A percentile compares a stretch with the other conserved stretches of the same genome.
phyloP scores from a whole-genome alignment of 768 basidiomycete genomes.

The Krasilnikovozyma curviuscula region DNA sequence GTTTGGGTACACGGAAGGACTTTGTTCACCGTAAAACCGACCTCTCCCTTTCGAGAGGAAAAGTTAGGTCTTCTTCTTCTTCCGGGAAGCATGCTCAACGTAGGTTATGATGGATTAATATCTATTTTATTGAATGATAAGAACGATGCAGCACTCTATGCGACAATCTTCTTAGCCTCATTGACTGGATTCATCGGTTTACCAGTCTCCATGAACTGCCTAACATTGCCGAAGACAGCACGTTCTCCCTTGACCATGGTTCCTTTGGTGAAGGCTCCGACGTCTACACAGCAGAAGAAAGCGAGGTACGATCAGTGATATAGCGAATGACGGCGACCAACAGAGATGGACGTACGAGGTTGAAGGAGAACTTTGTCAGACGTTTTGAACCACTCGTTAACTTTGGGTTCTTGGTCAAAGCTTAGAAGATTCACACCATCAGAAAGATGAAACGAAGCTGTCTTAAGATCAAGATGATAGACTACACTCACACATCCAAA shows the following conservation, averaged over 20 bases:
- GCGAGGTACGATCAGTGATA: neutral
- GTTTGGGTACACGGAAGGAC: too few relatives aligned
- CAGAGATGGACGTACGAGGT: neutral
- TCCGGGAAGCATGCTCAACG: too few relatives aligned
- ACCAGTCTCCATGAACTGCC: neutral
- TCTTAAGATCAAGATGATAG: too few relatives aligned
- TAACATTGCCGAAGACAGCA: neutral
- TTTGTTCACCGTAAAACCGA: too few relatives aligned
- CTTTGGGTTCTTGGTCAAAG: neutral
- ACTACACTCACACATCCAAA: conserved; percentile 46
- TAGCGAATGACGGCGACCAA: neutral
- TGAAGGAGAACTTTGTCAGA: neutral
- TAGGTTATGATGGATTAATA: too few relatives aligned
- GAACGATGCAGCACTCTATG: too few relatives aligned
- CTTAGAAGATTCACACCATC: neutral
- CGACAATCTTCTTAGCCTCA: too few relatives aligned
- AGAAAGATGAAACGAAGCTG: neutral
- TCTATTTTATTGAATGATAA: too few relatives aligned
- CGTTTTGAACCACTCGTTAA: neutral
- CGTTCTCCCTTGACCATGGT: neutral
- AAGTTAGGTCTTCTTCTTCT: too few relatives aligned
- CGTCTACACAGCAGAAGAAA: neutral
- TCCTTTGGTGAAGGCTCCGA: neutral
- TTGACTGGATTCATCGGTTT: neutral
- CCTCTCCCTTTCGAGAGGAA: too few relatives aligned